phyloP scores from a whole-genome alignment of 106 monocot genomes.

The Xerophyta viscosa region DNA sequence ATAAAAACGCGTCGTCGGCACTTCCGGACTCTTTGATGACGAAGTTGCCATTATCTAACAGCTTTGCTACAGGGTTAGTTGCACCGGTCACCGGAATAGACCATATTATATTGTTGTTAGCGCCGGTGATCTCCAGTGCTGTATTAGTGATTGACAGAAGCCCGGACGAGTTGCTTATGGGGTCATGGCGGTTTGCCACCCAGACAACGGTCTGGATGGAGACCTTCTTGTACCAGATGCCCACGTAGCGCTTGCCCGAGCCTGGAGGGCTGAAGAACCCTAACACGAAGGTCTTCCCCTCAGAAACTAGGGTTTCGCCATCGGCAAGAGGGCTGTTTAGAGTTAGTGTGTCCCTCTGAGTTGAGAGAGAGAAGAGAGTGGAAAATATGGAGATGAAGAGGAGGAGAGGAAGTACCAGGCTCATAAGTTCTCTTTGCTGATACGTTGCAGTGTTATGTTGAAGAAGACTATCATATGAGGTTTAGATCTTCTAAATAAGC shows the following conservation, averaged over 20 bases:
- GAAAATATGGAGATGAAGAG: too few relatives aligned
- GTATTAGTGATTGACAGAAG: background rate
- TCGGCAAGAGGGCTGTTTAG: background rate
- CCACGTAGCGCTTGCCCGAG: background rate
- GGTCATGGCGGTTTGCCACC: conserved; percentile 4
- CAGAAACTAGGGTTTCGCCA: background rate
- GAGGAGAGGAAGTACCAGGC: too few relatives aligned
- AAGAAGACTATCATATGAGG: too few relatives aligned
- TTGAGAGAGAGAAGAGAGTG: too few relatives aligned
- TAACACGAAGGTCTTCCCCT: background rate
- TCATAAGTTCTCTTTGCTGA: too few relatives aligned
- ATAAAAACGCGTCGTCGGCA: background rate
- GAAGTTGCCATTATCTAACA: too few relatives aligned
- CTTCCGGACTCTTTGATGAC: too few relatives aligned
- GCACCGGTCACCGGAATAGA: too few relatives aligned
- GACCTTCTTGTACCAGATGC: conserved; percentile 1
- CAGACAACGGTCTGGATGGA: background rate
- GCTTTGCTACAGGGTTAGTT: too few relatives aligned
- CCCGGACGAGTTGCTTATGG: background rate
- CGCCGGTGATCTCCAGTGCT: background rate
- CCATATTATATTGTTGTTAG: background rate
- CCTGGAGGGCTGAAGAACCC: background rate
- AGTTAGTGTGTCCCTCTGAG: background rate
- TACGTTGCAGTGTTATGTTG: too few relatives aligned
- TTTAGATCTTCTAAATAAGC: too few relatives aligned